Conservation (phyloP, 306 rosid genomes). For the Pyrus pyrifolia region DNA sequence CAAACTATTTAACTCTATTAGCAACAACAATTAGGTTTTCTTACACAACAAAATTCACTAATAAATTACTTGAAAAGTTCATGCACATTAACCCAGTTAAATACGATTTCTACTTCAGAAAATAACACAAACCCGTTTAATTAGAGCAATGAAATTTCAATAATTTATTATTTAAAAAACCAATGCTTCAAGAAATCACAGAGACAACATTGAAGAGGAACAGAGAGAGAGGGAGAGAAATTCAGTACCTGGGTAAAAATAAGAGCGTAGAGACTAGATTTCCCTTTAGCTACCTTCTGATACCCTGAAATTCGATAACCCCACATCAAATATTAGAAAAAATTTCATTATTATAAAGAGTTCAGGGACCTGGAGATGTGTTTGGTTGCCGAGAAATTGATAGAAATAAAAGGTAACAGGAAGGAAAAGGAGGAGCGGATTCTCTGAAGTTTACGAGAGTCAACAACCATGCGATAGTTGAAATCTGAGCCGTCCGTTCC, state of each 20-base stretch:
- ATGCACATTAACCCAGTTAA: neutral
- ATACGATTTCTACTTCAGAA: neutral
- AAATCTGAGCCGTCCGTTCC: constrained; percentile 92
- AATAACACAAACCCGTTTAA: neutral
- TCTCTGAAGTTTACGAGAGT: constrained; percentile 55
- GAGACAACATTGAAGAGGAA: neutral
- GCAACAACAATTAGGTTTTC: neutral
- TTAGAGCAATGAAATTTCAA: neutral
- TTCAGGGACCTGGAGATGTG: neutral
- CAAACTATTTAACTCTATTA: neutral
- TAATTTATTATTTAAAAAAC: neutral
- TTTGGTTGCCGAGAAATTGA: constrained; percentile 1
- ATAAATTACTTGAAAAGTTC: neutral
- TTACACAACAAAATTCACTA: neutral
- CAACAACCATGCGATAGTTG: constrained; percentile 84
- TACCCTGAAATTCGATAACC: constrained; percentile 43
- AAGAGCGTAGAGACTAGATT: constrained; percentile 39
- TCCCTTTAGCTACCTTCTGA: constrained; percentile 76
- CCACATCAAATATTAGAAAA: neutral
- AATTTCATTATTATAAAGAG: neutral
- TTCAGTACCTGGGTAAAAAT: constrained; percentile 48
- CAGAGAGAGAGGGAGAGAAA: neutral
- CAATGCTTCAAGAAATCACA: neutral
- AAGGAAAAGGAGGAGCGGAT: neutral
- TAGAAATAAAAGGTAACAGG: constrained; percentile 1